Base-by-base conservation (phyloP, 805 yeast genomes). In the Kuraishia hungarica region DNA sequence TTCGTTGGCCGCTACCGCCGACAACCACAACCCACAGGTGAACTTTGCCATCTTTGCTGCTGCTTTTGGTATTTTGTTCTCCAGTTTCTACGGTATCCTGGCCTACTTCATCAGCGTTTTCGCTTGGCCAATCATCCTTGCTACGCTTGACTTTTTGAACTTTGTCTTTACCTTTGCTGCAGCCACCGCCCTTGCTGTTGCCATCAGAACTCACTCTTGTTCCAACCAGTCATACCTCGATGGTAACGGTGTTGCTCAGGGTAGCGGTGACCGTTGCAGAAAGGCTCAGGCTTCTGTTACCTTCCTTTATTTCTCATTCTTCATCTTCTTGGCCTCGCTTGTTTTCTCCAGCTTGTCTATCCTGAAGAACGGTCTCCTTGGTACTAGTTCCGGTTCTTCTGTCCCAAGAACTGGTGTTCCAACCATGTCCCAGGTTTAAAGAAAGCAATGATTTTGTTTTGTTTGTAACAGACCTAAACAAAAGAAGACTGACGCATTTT, bases 101-200 rank as follows among this genome's bases (percentile, higher is more conserved):
- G 97, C 97, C 47, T 83, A 80, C 76, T 83, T 94, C 64, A 66
- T 89, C 62, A 82, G 84, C 58, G 83, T 83, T 64, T 78, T 93
- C 59, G 96, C 96, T 49, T 88, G 96, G 87, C 98, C 98, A 62
- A 71, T 89, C 53, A 71, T 92, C 62, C 72, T 89, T 68, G 83
- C 86, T 57, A 64, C 75, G 55, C 75, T 89, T 67, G 99, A 94
- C 78, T 86, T 90, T 76, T 77, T 94, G 73, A 91, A 91, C 81
- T 74, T 84, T 64, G 87, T 92, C 63, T 94, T 94, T 84, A 84
- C 97, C 56, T 89, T 94, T 72, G 84, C 98, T 52, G 98, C 89
- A 61, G 98, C 92, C 65, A 84, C 96, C 57, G 97, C 97, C 54
- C 77, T 94, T 68, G 98, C 98, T 54, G 96, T 89, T 58, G 96